phyloP scores from a whole-genome alignment of 495 filamentous ascomycete genomes.

The Pyrenopolyporus hunteri region DNA sequence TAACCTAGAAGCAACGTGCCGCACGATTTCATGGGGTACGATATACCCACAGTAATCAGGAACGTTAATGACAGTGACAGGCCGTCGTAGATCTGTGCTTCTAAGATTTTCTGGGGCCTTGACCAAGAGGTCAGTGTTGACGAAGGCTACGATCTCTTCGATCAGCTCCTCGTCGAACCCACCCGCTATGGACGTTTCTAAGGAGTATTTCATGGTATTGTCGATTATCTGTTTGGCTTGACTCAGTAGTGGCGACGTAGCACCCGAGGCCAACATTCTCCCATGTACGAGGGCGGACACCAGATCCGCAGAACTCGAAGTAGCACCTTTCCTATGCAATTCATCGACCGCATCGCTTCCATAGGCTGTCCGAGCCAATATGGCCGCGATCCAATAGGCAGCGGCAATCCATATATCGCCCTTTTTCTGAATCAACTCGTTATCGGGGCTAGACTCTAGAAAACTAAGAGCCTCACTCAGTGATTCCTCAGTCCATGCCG shows the following conservation, averaged over 20 bases:
- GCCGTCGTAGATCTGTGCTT: conserved; percentile 39
- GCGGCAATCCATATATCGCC: conserved; percentile 22
- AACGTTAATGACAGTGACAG: conserved; percentile 47
- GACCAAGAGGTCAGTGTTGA: conserved; percentile 45
- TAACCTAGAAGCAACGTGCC: conserved; percentile 61
- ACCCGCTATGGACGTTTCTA: conserved; percentile 12
- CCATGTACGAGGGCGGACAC: conserved; percentile 4
- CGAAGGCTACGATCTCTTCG: conserved; percentile 45
- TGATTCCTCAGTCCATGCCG: conserved; percentile 12
- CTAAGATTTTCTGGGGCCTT: conserved; percentile 30
- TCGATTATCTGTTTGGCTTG: conserved; percentile 6
- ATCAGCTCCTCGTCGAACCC: conserved; percentile 29
- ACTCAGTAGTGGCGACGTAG: background rate
- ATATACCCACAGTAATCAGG: conserved; percentile 44
- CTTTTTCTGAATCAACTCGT: conserved; percentile 6
- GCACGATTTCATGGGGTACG: conserved; percentile 42
- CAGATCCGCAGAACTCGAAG: conserved; percentile 14
- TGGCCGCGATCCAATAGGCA: conserved; percentile 22
- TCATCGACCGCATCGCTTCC: conserved; percentile 16
- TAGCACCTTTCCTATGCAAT: conserved; percentile 4
- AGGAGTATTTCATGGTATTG: background rate
- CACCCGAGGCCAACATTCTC: background rate
- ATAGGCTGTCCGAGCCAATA: background rate
- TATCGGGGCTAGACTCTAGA: conserved; percentile 1
- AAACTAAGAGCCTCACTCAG: conserved; percentile 1